phyloP scores from a whole-genome alignment of 495 filamentous ascomycete genomes.

The Coniosporium apollinis region DNA sequence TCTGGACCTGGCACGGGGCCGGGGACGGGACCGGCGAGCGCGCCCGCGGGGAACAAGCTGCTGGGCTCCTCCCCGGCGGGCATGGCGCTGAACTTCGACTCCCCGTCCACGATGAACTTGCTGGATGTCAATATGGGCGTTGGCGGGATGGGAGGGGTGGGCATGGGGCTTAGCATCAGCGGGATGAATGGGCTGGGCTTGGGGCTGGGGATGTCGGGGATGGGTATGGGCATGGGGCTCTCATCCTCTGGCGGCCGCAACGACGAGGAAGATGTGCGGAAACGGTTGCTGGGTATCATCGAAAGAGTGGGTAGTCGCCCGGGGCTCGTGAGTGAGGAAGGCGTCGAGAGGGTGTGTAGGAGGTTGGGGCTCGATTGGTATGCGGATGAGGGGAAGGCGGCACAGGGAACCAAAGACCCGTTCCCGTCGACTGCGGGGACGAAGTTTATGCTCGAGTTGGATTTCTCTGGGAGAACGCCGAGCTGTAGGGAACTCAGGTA shows the following conservation, averaged over 20 bases:
- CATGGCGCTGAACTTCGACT: slow-evolving; percentile 14
- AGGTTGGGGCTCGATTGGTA: slow-evolving; percentile 50
- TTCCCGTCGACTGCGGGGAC: slow-evolving; percentile 62
- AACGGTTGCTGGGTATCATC: slow-evolving; percentile 36
- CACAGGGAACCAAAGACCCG: too few species aligned
- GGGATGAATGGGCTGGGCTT: slow-evolving; percentile 15
- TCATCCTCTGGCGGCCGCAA: slow-evolving; percentile 13
- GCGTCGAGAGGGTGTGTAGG: slow-evolving; percentile 57
- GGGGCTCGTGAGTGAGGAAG: slow-evolving; percentile 55
- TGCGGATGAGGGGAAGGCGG: slow-evolving; percentile 57
- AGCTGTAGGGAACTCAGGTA: too few species aligned
- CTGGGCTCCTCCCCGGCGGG: slow-evolving; percentile 8
- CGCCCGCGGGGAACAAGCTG: slow-evolving; percentile 5
- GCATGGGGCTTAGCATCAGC: slow-evolving; percentile 20
- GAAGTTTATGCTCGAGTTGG: slow-evolving; percentile 37
- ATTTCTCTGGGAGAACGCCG: too few species aligned
- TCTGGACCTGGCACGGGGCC: slow-evolving; percentile 4
- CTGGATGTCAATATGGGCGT: slow-evolving; percentile 7
- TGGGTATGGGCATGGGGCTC: slow-evolving; percentile 14
- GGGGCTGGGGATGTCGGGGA: too few species aligned
- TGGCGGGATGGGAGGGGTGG: slow-evolving; percentile 11
- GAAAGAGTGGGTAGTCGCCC: slow-evolving; percentile 22
- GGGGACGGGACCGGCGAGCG: slow-evolving; percentile 3
- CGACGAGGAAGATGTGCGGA: slow-evolving; percentile 41
- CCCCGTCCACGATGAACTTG: slow-evolving; percentile 8